Base-by-base conservation (phyloP, 495 filamentous ascomycete species). In the Halenospora varia region DNA sequence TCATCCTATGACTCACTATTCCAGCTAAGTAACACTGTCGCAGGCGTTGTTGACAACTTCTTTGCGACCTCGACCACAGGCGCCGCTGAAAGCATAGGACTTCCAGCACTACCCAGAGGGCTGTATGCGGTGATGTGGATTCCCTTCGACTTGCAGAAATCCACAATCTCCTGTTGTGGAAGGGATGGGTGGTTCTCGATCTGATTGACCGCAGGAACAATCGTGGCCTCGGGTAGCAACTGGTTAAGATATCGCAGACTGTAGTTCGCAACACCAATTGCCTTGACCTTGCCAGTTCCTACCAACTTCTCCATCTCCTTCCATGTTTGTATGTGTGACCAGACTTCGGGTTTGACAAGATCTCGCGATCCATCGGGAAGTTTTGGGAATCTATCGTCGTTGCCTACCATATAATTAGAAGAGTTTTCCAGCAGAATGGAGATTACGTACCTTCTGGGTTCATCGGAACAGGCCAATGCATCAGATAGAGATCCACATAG, bases 251-350 rank as follows among this genome's bases (percentile, higher is more conserved):
- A 91, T 52, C 73, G 72, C 52, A 80, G 77, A 68, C 85, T 88
- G 77, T 90, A 93, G 73, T 96, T 95, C 58, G 82, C 88, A 24
- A 95, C 88, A 51, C 90, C 90, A 61, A 95, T 91, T 17, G 87
- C 84, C 70, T 79, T 84, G 50, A 78, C 77, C 74, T 92, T 92
- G 59, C 85, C 86, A 0, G 80, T 84, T 11, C 60, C 68, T 0
- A 87, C 67, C 8, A 94, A 77, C 64, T 81, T 81, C 74, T 95
- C 90, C 83, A 95, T 88, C 68, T 75, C 80, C 72, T 85, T 86
- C 86, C 87, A 94, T 50, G 88, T 92, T 18, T 86, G 77, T 54
- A 88, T 71, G 65, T 91, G 86, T 47, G 81, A 81, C 75, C 83
- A 82, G 61, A 68, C 69, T 67, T 35, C 29, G 29, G 29, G 29